Evolutionary conservation across 805 yeast genomes (phyloP).

Genomic region (Candida glaebosa): DNA sequence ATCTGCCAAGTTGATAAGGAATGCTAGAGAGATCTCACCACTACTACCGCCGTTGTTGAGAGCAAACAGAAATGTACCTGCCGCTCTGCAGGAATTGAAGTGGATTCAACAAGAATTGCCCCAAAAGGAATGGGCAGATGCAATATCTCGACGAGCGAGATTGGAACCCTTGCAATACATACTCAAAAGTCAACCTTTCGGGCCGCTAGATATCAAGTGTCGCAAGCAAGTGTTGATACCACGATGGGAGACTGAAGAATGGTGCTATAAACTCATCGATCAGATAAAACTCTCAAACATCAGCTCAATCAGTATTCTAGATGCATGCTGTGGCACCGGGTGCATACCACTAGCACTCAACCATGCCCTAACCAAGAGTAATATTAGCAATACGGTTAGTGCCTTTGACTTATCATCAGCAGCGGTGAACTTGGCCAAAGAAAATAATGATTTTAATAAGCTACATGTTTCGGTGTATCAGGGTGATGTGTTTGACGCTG

Average conservation of each 20-base stretch:
- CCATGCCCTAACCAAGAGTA: conserved; percentile 12
- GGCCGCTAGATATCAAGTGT: conserved; percentile 58
- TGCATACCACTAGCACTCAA: conserved; percentile 65
- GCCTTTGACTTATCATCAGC: conserved; percentile 57
- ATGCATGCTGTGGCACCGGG: conserved; percentile 87
- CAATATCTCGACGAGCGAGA: conserved; percentile 50
- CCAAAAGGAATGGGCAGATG: conserved; percentile 40
- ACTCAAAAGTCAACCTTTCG: conserved; percentile 85
- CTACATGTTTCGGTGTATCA: conserved; percentile 9
- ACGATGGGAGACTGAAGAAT: conserved; percentile 93
- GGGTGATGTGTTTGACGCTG: conserved; percentile 13
- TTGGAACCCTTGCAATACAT: conserved; percentile 80
- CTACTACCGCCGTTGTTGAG: conserved; percentile 31
- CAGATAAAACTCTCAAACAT: background rate
- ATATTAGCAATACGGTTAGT: conserved; percentile 16
- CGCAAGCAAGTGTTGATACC: conserved; percentile 74
- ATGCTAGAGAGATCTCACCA: conserved; percentile 23
- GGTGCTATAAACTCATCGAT: conserved; percentile 51
- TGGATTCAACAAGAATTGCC: conserved; percentile 68
- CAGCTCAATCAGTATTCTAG: conserved; percentile 38
- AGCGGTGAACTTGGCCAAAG: conserved; percentile 50
- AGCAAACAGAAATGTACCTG: conserved; percentile 26
- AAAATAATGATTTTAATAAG: conserved; percentile 31
- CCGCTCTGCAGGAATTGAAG: conserved; percentile 53
- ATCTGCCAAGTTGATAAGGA: conserved; percentile 22